These are phyloP conservation scores for Alloteropsis semialata DNA, from an alignment of 176 grass and related monocot genomes.

Conservation along the genomic window DNA sequence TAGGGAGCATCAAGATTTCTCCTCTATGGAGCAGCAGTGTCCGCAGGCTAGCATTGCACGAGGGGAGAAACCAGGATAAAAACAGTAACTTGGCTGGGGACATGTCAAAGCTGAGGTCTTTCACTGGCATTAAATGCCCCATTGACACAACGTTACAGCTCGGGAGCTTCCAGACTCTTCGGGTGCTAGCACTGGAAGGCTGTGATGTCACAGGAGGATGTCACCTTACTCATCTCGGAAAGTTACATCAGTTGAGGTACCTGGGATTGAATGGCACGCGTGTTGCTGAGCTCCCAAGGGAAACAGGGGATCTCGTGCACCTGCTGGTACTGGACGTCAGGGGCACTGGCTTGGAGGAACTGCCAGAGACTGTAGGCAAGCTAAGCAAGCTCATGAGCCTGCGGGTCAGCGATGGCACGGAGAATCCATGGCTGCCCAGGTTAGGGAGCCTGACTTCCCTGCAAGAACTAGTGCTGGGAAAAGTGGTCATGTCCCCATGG, in stretches of 20 bases:
- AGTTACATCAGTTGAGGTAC: background rate
- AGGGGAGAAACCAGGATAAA: background rate
- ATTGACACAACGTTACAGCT: background rate
- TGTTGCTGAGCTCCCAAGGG: background rate
- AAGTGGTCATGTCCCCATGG: background rate
- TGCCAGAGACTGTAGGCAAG: background rate
- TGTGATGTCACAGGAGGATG: background rate
- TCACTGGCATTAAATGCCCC: background rate
- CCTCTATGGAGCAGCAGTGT: background rate
- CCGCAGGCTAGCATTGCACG: background rate
- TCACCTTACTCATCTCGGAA: background rate
- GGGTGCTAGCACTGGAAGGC: background rate
- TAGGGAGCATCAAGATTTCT: background rate
- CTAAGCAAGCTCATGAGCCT: background rate
- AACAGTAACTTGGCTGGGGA: too few relatives aligned
- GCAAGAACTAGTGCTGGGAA: background rate
- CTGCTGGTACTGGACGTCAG: background rate
- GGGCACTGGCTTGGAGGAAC: background rate
- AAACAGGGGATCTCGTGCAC: background rate
- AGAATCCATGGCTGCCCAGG: background rate
- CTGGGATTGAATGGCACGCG: background rate
- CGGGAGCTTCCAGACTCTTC: background rate
- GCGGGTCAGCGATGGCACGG: accelerated
- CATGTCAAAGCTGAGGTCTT: background rate
- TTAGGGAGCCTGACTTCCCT: background rate